These are phyloP conservation scores for Paralagenidium karlingii DNA, from an alignment of 352 stramenopile genomes.

Conservation along the genomic window DNA sequence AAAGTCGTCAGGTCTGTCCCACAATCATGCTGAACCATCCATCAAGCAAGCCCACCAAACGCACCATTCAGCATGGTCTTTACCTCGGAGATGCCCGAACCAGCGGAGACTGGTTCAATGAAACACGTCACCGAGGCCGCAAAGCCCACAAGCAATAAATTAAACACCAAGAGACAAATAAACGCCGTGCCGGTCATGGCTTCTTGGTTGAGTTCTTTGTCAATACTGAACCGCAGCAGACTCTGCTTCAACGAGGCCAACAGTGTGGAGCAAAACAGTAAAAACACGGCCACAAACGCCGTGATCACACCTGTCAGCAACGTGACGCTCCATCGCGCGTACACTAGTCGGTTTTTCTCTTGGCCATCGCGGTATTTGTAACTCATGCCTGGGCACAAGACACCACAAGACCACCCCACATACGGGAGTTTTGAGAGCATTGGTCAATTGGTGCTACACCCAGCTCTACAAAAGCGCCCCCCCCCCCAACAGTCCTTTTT, in stretches of 20 bases:
- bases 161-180: constrained; percentile 53
- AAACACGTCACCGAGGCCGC: constrained; percentile 65
- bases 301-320: constrained; percentile 61
- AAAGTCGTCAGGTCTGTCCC: not conserved
- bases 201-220: constrained; percentile 34
- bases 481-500: too few relatives aligned
- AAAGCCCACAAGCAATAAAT: constrained; percentile 53
- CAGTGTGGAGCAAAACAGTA: constrained; percentile 68
- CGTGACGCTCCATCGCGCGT: constrained; percentile 72
- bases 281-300: constrained; percentile 57
- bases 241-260: constrained; percentile 59
- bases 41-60: constrained; percentile 1
- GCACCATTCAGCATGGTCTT: constrained; percentile 88
- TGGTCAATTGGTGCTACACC: too few relatives aligned
- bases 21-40: constrained; percentile 3
- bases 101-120: constrained; percentile 58
- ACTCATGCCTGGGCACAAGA: constrained; percentile 24
- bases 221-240: constrained; percentile 46
- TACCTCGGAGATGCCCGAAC: constrained; percentile 86
- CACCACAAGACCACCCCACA: not conserved
- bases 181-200: constrained; percentile 67
- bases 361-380: constrained; percentile 75
- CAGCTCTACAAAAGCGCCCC: too few relatives aligned
- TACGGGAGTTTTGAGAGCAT: too few relatives aligned
- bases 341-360: constrained; percentile 65